A percentile compares a stretch with the other conserved stretches of the same genome.
These are phyloP conservation scores for Silene latifolia DNA, from an alignment of 148 eudicot species.

Conservation along the genomic window DNA sequence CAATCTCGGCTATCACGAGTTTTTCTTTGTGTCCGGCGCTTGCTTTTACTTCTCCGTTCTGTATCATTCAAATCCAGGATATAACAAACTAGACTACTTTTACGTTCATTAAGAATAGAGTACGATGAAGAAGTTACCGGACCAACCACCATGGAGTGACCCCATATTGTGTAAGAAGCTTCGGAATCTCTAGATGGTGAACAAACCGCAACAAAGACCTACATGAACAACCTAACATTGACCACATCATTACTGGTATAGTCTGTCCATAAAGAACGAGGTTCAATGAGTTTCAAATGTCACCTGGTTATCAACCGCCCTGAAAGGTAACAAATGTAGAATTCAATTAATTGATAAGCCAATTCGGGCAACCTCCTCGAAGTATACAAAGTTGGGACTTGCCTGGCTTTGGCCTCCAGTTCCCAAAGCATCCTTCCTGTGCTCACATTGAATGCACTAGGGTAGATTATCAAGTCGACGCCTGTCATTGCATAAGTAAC, in stretches of 20 bases:
- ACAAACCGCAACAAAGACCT: conserved; percentile 29
- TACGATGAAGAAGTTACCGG: conserved; percentile 5
- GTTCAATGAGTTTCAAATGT: not conserved
- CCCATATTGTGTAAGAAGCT: conserved; percentile 29
- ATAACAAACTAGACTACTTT: not conserved
- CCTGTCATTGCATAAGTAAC: conserved; percentile 14
- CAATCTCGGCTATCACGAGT: conserved; percentile 21
- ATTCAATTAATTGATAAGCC: not conserved
- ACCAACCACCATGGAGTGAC: conserved; percentile 28
- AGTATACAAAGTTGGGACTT: conserved; percentile 11
- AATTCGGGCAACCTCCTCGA: no score
- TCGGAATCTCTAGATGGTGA: conserved; percentile 28
- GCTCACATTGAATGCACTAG: conserved; percentile 59
- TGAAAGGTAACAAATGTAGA: conserved; percentile 10
- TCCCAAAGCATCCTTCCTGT: conserved; percentile 53
- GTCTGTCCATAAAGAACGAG: not conserved
- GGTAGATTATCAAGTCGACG: conserved; percentile 40
- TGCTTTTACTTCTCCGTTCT: conserved; percentile 23
- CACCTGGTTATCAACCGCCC: conserved; percentile 31
- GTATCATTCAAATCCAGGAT: not conserved
- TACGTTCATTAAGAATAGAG: not conserved
- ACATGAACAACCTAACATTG: not conserved
- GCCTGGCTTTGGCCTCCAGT: conserved; percentile 55
- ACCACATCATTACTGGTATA: not conserved
- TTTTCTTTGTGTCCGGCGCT: conserved; percentile 14